Evolutionary conservation across 139 green algal genomes (phyloP).

Genomic region (Mesostigma viride): DNA sequence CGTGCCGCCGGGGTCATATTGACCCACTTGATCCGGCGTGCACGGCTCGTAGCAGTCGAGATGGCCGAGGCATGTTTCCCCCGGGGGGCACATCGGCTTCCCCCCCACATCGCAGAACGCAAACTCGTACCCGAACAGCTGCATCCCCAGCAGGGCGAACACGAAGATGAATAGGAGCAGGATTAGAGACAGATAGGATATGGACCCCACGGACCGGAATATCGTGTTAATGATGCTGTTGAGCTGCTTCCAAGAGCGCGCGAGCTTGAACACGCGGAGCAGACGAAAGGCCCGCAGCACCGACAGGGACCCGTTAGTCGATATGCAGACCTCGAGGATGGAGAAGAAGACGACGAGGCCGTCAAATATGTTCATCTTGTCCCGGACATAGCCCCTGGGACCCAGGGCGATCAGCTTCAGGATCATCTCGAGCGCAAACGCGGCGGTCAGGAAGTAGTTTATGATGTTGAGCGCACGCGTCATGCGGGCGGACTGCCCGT

Average conservation of each 20-base stretch:
- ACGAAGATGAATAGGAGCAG: conserved; percentile 60
- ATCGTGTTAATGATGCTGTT: conserved; percentile 56
- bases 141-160: conserved; percentile 56
- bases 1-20: conserved; percentile 24
- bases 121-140: conserved; percentile 54
- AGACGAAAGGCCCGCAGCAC: conserved; percentile 56
- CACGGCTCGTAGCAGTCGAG: conserved; percentile 46
- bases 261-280: conserved; percentile 55
- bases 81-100: conserved; percentile 37
- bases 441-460: conserved; percentile 38
- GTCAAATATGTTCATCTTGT: conserved; percentile 53
- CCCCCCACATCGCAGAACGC: conserved; percentile 30
- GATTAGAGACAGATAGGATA: conserved; percentile 48
- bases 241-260: conserved; percentile 48
- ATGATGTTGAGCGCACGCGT: conserved; percentile 6
- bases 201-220: conserved; percentile 37
- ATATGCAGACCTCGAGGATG: conserved; percentile 37
- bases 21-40: conserved; percentile 11
- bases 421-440: conserved; percentile 49
- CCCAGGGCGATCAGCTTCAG: conserved; percentile 50
- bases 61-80: conserved; percentile 37
- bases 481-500: conserved; percentile 26
- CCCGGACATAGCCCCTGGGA: conserved; percentile 1
- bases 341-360: conserved; percentile 41
- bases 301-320: conserved; percentile 34